phyloP scores from a whole-genome alignment of 2,329 filamentous ascomycete genomes.

The Cladorrhinum sp. region DNA sequence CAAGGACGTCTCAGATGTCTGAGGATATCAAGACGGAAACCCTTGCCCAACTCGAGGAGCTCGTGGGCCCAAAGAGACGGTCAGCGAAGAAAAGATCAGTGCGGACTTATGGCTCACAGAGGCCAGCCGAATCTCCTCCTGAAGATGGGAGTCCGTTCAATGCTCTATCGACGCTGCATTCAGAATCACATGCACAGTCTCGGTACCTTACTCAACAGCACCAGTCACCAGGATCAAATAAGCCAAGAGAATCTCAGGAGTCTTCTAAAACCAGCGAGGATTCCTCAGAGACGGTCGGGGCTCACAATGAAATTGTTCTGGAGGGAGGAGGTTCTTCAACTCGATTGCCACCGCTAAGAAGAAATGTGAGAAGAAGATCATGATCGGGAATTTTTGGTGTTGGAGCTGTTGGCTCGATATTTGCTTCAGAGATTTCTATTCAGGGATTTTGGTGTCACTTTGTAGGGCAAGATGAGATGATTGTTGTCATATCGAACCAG shows the following conservation, averaged over 20 bases:
- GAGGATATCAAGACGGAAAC: not conserved
- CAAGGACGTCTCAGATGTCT: not conserved
- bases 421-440: not conserved
- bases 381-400: not conserved
- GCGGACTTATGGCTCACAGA: conserved; percentile 17
- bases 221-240: not conserved
- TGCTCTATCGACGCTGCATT: not conserved
- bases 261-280: not conserved
- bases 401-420: not conserved
- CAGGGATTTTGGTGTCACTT: not conserved
- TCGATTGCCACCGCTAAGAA: not conserved
- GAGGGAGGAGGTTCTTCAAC: not conserved
- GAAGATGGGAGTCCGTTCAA: not conserved
- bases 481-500: not conserved
- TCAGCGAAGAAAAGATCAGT: not conserved
- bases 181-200: conserved; percentile 10
- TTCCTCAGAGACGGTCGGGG: not conserved
- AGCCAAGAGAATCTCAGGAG: not conserved
- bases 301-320: not conserved
- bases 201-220: not conserved
- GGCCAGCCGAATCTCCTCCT: not conserved
- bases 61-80: not conserved
- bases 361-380: not conserved
- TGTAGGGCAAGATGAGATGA: not conserved
- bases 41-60: not conserved